These are phyloP conservation scores for Eucalyptus erythrocorys DNA, from an alignment of 345 rosid species.

Conservation along the genomic window DNA sequence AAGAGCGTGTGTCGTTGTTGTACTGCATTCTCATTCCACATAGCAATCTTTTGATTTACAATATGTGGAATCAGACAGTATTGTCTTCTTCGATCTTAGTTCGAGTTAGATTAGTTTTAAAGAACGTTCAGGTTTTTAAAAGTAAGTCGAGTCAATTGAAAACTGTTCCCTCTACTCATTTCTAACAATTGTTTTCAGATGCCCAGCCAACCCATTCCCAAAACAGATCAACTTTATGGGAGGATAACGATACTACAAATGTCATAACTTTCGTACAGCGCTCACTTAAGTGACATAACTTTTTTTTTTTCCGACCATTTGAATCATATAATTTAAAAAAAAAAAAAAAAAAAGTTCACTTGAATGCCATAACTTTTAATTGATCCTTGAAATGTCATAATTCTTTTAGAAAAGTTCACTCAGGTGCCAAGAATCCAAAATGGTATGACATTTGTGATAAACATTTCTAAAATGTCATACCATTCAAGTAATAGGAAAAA, in stretches of 20 bases:
- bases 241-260: accelerated
- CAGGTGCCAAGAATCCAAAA: not conserved
- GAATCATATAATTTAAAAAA: no score
- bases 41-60: not conserved
- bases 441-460: not conserved
- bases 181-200: not conserved
- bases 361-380: not conserved
- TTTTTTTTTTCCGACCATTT: not conserved
- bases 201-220: not conserved
- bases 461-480: not conserved
- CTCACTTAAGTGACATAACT: accelerated
- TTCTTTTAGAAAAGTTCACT: not conserved
- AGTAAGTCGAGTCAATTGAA: not conserved
- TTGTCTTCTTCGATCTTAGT: not conserved
- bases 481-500: not conserved
- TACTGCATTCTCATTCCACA: not conserved
- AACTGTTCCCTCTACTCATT: not conserved
- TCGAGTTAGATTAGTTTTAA: not conserved
- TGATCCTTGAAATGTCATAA: not conserved
- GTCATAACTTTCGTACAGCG: accelerated
- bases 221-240: not conserved
- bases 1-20: not conserved
- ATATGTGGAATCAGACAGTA: not conserved
- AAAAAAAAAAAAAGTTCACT: no score
- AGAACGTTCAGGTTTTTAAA: not conserved